Base-by-base conservation (phyloP, 1,139 yeast species). In the Sugiyamaella paludigena region DNA sequence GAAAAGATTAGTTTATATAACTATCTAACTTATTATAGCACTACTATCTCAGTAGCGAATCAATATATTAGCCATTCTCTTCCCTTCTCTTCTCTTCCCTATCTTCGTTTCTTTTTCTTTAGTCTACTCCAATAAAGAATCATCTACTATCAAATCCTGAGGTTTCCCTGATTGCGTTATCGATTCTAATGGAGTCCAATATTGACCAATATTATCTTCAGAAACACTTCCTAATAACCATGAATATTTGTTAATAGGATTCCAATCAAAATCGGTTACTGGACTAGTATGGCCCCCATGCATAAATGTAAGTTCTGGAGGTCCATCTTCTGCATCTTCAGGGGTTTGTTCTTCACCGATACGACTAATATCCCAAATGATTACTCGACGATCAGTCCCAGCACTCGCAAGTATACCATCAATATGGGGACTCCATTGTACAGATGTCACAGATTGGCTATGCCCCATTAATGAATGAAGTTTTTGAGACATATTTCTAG, bases 231-330 rank as follows among this genome's bases (percentile, higher is more conserved):
- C 84, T 40, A 87, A 59, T 71, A 84, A 73, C 86, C 88, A 82
- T 12, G 81, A 79, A 56, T 84, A 86, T 58, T 81, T 54, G 16
- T 26, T 12, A 12, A 35, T 81, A 1, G 79, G 76, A 45, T 87
- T 84, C 96, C 97, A 91, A 40, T 81, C 79, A 45, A 89, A 73
- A 61, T 91, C 97, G 60, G 85, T 85, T 7, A 91, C 88, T 7
- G 94, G 91, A 36, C 85, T 71, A 78, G 91, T 80, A 65, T 92
- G 98, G 0, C 98, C 98, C 15, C 84, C 86, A 67, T 91, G 98
- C 61, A 62, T 60, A 50, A 67, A 68, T 34, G 65, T 51, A 39
- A 83, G 67, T 48, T 74, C 78, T 1, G 77, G 74, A 1, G 71
- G 68, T 1, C 75, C 76, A 43, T 73, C 70, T 54, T 70, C 75